These are phyloP conservation scores for Leptographium wingfieldii DNA, from an alignment of 2,329 filamentous ascomycete genomes.

Conservation along the genomic window DNA sequence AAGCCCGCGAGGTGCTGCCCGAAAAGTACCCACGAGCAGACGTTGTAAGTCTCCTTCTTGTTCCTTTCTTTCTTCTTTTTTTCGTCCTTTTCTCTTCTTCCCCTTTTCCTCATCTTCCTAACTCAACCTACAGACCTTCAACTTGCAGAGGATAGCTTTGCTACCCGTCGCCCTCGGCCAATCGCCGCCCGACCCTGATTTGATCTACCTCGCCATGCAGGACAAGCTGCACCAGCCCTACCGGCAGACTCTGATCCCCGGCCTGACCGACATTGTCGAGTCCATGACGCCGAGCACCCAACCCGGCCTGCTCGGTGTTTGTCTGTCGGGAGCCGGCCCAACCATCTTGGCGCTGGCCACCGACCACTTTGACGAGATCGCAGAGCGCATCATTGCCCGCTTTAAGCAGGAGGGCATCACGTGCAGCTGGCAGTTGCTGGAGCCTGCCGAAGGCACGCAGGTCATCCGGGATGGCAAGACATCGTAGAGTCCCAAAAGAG, in stretches of 20 bases:
- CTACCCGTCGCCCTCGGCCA: slow-evolving; percentile 81
- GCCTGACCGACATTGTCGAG: slow-evolving; percentile 78
- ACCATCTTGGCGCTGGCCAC: slow-evolving; percentile 91
- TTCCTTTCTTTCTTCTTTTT: background rate
- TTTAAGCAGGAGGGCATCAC: slow-evolving; percentile 63
- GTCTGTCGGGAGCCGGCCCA: slow-evolving; percentile 85
- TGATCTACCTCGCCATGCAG: slow-evolving; percentile 97
- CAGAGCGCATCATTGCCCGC: slow-evolving; percentile 59
- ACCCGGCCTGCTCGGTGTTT: slow-evolving; percentile 82
- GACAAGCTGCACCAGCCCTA: slow-evolving; percentile 98
- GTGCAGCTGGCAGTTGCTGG: slow-evolving; percentile 77
- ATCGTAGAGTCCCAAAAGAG: background rate
- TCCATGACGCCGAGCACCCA: slow-evolving; percentile 82
- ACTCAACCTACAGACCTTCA: slow-evolving; percentile 50
- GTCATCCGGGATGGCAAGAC: slow-evolving; percentile 20
- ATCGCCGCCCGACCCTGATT: slow-evolving; percentile 79
- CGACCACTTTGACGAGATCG: slow-evolving; percentile 77
- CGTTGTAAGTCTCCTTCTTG: slow-evolving; percentile 45
- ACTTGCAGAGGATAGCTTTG: slow-evolving; percentile 85
- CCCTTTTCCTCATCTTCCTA: background rate
- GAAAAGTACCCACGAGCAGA: slow-evolving; percentile 67
- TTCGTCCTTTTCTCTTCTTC: background rate
- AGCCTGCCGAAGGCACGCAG: slow-evolving; percentile 65
- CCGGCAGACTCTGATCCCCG: slow-evolving; percentile 80
- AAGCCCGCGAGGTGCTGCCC: slow-evolving; percentile 76